Evolutionary conservation across 495 filamentous ascomycete species (phyloP).

Genomic region (Neurospora africana): DNA sequence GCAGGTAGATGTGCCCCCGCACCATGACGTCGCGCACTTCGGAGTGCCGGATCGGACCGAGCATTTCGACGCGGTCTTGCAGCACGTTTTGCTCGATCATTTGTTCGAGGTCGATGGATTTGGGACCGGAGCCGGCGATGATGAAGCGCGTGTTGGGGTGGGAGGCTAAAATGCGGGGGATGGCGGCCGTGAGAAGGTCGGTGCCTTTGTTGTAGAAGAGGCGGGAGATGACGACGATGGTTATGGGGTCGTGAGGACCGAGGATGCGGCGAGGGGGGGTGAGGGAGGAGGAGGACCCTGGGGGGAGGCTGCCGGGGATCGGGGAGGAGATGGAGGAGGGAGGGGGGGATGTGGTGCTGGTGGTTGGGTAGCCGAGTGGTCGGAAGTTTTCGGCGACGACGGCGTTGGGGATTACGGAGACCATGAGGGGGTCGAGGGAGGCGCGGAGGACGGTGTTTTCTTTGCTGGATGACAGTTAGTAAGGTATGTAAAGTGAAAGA

Average conservation of each 20-base stretch:
- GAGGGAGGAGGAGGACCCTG: background rate
- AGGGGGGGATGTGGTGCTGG: constrained; percentile 18
- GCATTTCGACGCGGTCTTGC: constrained; percentile 84
- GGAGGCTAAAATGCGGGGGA: constrained; percentile 78
- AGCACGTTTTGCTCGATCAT: constrained; percentile 95
- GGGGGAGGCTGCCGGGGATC: background rate
- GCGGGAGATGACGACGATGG: constrained; percentile 92
- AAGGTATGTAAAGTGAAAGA: background rate
- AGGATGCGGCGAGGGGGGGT: constrained; percentile 30
- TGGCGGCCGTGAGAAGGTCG: constrained; percentile 85
- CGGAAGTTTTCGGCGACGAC: constrained; percentile 94
- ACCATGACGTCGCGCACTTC: constrained; percentile 99
- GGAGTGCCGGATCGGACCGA: constrained; percentile 87
- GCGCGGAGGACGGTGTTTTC: constrained; percentile 96
- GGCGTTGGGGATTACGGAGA: constrained; percentile 94
- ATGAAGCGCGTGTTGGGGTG: constrained; percentile 95
- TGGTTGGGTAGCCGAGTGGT: constrained; percentile 43
- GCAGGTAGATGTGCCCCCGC: constrained; percentile 89
- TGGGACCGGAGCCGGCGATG: constrained; percentile 88
- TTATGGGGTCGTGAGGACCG: constrained; percentile 77
- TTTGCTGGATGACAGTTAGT: constrained; percentile 47
- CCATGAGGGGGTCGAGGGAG: constrained; percentile 89
- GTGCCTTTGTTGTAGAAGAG: constrained; percentile 99
- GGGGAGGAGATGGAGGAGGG: constrained; percentile 19
- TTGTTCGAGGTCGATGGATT: constrained; percentile 94